Conservation (phyloP, 75 land plant species). For the Pinus albicaulis region DNA sequence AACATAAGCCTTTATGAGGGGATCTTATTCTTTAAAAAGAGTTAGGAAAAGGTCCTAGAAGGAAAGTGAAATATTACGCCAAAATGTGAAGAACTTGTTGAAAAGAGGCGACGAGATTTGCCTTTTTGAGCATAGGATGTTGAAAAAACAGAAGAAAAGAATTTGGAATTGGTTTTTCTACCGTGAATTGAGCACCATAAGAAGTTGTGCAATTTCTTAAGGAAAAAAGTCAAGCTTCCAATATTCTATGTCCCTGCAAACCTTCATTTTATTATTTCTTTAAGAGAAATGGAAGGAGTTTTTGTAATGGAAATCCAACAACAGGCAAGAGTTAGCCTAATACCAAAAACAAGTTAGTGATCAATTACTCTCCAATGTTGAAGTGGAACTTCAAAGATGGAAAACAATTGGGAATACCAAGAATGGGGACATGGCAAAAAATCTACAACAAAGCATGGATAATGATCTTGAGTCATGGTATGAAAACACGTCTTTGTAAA, state of each 20-base stretch:
- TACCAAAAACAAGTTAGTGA: conserved; percentile 78
- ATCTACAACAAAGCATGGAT: conserved; percentile 65
- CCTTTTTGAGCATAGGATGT: conserved; percentile 69
- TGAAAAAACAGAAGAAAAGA: conserved; percentile 80
- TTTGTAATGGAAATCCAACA: conserved; percentile 39
- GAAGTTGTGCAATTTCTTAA: conserved; percentile 70
- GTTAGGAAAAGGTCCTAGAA: conserved; percentile 10
- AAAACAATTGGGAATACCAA: conserved; percentile 49
- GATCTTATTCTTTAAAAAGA: conserved; percentile 65
- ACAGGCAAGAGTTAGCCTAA: conserved; percentile 73
- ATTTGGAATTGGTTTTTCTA: conserved; percentile 83
- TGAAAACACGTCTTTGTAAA: conserved; percentile 43
- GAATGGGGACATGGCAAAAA: conserved; percentile 26
- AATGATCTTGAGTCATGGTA: conserved; percentile 42
- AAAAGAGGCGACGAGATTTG: conserved; percentile 77
- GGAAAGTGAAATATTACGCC: conserved; percentile 77
- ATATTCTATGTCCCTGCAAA: conserved; percentile 65
- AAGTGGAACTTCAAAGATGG: conserved; percentile 79
- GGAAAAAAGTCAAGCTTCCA: conserved; percentile 80
- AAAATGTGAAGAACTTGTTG: conserved; percentile 84
- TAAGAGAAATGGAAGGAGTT: conserved; percentile 31
- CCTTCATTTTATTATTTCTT: conserved; percentile 49
- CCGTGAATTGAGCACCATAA: conserved; percentile 87
- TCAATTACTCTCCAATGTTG: conserved; percentile 67
- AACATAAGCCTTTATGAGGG: conserved; percentile 50